phyloP scores from a whole-genome alignment of 1,139 yeast genomes.

The Saccharomyces hybrid region DNA sequence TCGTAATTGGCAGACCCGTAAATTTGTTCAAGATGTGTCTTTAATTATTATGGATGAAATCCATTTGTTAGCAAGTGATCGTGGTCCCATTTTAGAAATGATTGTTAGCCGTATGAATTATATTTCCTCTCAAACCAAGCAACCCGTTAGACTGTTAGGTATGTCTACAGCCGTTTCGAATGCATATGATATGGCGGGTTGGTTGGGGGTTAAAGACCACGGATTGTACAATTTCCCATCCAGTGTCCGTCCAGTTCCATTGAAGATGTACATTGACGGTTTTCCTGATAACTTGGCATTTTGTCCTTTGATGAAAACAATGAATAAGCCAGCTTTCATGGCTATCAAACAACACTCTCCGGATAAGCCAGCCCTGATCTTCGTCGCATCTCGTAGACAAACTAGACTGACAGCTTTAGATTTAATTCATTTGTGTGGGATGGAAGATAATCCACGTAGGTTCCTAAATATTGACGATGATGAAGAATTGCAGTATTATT shows the following conservation, averaged over 20 bases:
- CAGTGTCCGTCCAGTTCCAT: conserved; percentile 94
- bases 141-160: conserved; percentile 76
- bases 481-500: conserved; percentile 55
- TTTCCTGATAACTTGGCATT: conserved; percentile 92
- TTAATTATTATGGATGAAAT: conserved; percentile 96
- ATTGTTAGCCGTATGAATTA: conserved; percentile 97
- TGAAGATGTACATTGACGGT: conserved; percentile 96
- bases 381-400: conserved; percentile 95
- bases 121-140: conserved; percentile 66
- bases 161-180: conserved; percentile 97
- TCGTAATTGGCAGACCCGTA: conserved; percentile 95
- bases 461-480: conserved; percentile 70
- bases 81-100: conserved; percentile 97
- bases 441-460: conserved; percentile 86
- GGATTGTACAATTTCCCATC: conserved; percentile 92
- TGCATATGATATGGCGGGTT: conserved; percentile 96
- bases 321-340: conserved; percentile 96
- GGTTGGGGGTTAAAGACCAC: conserved; percentile 78
- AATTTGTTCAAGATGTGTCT: conserved; percentile 84
- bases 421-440: conserved; percentile 85
- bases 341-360: conserved; percentile 96
- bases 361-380: conserved; percentile 80
- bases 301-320: conserved; percentile 91
- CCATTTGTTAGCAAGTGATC: conserved; percentile 90
- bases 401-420: conserved; percentile 92